Evolutionary conservation across 192 early-diverging fungal species (phyloP), one percentile per base, ranked within the genome.

Genomic region (Irineochytrium annulatum): DNA sequence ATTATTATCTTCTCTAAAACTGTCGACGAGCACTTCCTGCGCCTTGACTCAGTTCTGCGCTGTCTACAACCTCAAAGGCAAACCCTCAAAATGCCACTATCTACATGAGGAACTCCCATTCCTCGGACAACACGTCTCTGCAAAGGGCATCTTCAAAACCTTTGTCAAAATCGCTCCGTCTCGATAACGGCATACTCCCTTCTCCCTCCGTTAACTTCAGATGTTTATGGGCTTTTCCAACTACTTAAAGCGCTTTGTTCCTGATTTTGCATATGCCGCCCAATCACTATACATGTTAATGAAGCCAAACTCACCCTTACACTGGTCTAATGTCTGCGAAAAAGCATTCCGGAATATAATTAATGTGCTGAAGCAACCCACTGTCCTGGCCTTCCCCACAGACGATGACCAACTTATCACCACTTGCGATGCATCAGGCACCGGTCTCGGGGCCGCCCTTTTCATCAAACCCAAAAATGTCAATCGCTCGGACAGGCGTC

Each of bases 1-100:
- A 63, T 79, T 22, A 57, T 71, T 8, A 64, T 75, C 19, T 79
- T 65, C 48, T 62, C 54, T 16, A 32, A 44, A 0, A 56, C 49
- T 1, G 76, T 70, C 33, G 62, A 77, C 26, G 65, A 77, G 3
- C 75, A 74, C 46, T 2, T 75, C 0, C 3, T 61, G 34, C 68
- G 75, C 30, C 22, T 70, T 20, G 34, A 67, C 17, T 3, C 29
- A 3, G 60, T 77, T 0, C 59, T 79, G 17, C 1, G 63, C 13
- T 22, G 41, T 32, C 55, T 79, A 67, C 44, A 54, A 45, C 32
- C 43, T 78, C 17, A 56, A 58, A 17, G 37, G 63, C 27, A 78
- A 78, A 33, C 67, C 64, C 3, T 62, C 61, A 20, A 80, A 80
- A 46, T 74, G 75, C 51, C 17, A 55, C 13, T 76, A 62, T 24